Conservation (phyloP, 2,329 filamentous ascomycete species). For the Paraphoma sp. region DNA sequence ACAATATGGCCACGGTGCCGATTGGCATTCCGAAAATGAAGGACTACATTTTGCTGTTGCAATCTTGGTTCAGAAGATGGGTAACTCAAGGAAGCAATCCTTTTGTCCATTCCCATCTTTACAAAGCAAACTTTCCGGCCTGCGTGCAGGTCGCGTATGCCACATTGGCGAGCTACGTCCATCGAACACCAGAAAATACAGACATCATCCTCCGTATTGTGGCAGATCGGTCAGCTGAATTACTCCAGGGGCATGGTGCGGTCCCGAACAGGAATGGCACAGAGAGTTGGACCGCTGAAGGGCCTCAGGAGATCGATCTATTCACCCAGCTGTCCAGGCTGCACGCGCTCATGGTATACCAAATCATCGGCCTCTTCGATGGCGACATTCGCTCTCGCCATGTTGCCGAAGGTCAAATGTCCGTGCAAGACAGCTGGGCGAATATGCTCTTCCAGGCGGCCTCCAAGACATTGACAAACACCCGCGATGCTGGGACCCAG, state of each 20-base stretch:
- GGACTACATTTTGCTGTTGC: slow-evolving; percentile 10
- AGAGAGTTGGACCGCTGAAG: not conserved
- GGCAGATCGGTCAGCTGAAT: slow-evolving; percentile 10
- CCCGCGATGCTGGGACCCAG: not conserved
- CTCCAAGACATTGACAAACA: not conserved
- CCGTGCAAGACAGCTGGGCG: not conserved
- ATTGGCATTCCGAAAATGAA: slow-evolving; percentile 10
- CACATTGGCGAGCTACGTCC: slow-evolving; percentile 11
- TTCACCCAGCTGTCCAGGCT: slow-evolving; percentile 2
- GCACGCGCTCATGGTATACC: slow-evolving; percentile 7
- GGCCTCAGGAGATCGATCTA: not conserved
- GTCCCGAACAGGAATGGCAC: not conserved
- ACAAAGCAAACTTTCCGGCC: slow-evolving; percentile 25
- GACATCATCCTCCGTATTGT: slow-evolving; percentile 18
- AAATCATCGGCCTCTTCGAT: slow-evolving; percentile 8
- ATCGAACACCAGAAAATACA: slow-evolving; percentile 12
- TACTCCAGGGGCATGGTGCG: not conserved
- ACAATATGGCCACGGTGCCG: slow-evolving; percentile 6
- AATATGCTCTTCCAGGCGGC: not conserved
- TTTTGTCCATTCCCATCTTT: slow-evolving; percentile 42
- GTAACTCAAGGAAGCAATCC: slow-evolving; percentile 32
- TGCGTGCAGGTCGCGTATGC: slow-evolving; percentile 42
- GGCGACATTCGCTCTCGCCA: slow-evolving; percentile 9
- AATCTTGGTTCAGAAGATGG: slow-evolving; percentile 37
- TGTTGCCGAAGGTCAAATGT: not conserved